Base-by-base conservation (phyloP, 1,139 yeast species). In the Arxiozyma slooffiae region DNA sequence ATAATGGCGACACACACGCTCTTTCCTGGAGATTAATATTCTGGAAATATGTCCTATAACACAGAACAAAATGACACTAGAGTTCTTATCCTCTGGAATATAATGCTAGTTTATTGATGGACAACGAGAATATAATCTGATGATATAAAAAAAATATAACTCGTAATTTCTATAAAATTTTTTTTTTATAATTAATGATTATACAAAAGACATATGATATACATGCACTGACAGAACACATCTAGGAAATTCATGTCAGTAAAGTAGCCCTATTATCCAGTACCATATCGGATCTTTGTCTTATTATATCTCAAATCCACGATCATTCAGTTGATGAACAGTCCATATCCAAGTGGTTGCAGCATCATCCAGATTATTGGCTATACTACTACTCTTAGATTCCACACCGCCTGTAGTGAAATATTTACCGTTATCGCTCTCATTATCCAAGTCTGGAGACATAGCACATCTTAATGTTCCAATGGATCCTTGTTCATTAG, bases 301-400 rank as follows among this genome's bases (percentile, higher is more conserved):
- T 17, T 26, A n/a, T 52, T 47, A 63, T 38, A 63, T 50, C 14
- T 61, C 57, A 43, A 53, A 70, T 16, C 81, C 79, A 49, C 86
- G 70, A 54, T 77, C 74, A 53, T 77, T 73, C 52, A 87, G 67
- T 61, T 83, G 77, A 48, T 73, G 76, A 6, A 80, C 76, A 0
- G 95, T 83, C 95, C 95, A 86, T n/a, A 80, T 79, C 92, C 95
- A 87, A 18, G 87, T 81, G 48, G 80, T 70, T 9, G 84, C 82
- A 1, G 87, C 86, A 59, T 76, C 78, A 52, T 78, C 80, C 67
- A 77, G 68, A 60, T 82, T 77, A 26, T 70, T 67, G 1, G 92
- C 88, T 4, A 82, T 72, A 26, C 67, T 63, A 41, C 88, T 79
- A 3, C 90, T 82, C 21, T 66, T 64, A 1, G 77, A 64, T 55